A percentile compares a stretch with the other conserved stretches of the same genome.
Conservation (phyloP, 352 stramenopile species). For the Phytophthora palmivora region DNA sequence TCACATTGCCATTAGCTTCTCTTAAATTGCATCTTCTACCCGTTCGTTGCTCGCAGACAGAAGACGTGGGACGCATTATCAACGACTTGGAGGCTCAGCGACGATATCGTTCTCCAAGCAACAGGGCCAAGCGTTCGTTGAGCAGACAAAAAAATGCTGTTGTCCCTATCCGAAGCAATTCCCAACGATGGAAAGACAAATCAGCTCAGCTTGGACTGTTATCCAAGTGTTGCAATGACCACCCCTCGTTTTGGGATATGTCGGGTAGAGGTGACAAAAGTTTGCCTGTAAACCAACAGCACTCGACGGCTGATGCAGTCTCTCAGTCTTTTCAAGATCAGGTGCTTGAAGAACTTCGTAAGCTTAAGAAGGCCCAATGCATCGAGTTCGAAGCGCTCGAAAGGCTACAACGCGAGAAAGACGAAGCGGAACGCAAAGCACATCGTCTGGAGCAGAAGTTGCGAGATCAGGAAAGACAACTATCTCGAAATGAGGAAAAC, state of each 20-base stretch:
- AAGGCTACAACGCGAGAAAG: slow-evolving; percentile 20
- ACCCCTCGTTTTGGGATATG: slow-evolving; percentile 12
- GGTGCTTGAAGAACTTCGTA: slow-evolving; percentile 57
- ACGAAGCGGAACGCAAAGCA: slow-evolving; percentile 31
- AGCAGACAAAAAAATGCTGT: slow-evolving; percentile 15
- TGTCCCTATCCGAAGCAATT: slow-evolving; percentile 15
- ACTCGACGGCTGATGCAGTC: neutral
- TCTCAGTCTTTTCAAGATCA: slow-evolving; percentile 51
- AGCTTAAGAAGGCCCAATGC: slow-evolving; percentile 51
- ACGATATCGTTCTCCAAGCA: slow-evolving; percentile 16
- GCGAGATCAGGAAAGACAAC: slow-evolving; percentile 36
- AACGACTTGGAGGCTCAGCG: slow-evolving; percentile 41
- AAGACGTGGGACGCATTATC: slow-evolving; percentile 57
- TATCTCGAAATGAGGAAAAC: slow-evolving; percentile 34
- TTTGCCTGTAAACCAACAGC: neutral
- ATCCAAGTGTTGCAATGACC: neutral
- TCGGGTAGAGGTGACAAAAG: slow-evolving; percentile 19
- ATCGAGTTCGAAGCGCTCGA: slow-evolving; percentile 28
- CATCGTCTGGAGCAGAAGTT: slow-evolving; percentile 46
- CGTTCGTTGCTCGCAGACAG: slow-evolving; percentile 19
- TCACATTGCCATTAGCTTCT: neutral
- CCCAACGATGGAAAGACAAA: slow-evolving; percentile 6
- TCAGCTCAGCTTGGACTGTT: neutral
- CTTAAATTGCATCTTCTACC: slow-evolving; percentile 1
- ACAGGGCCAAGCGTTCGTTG: neutral